Conservation (phyloP, 176 grass and related monocot species). For the Triticum urartu region DNA sequence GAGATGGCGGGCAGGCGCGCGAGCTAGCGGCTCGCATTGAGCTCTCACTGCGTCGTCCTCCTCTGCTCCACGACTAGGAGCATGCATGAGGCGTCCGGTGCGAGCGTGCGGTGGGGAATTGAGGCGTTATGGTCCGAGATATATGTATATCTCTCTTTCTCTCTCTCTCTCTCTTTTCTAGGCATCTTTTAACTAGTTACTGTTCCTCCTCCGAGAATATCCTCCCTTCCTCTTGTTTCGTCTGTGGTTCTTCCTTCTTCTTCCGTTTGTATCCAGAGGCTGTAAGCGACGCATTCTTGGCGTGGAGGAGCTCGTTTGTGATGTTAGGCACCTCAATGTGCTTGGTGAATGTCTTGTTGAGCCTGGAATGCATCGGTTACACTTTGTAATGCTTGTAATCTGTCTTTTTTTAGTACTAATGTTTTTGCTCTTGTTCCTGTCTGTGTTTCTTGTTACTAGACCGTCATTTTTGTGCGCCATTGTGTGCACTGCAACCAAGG, state of each 20-base stretch:
- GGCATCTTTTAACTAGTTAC: slow-evolving; percentile 28
- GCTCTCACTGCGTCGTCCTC: slow-evolving; percentile 11
- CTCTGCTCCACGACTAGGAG: not conserved
- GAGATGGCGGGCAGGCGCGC: not conserved
- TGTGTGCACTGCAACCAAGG: not conserved
- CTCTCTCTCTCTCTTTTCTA: slow-evolving; percentile 33
- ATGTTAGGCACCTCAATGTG: slow-evolving; percentile 34
- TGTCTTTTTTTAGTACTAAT: not conserved
- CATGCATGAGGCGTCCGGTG: slow-evolving; percentile 7
- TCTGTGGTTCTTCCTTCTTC: not conserved
- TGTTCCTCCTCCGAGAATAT: not conserved
- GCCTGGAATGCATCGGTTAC: slow-evolving; percentile 72
- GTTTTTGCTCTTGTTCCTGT: not conserved
- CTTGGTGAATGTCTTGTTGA: slow-evolving; percentile 18
- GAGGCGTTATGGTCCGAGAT: slow-evolving; percentile 84
- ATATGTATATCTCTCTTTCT: slow-evolving; percentile 22
- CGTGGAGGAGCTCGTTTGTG: slow-evolving; percentile 21
- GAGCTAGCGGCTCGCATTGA: slow-evolving; percentile 9
- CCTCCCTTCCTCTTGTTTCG: not conserved
- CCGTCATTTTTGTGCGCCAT: not conserved
- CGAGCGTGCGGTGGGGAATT: slow-evolving; percentile 60
- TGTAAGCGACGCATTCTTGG: slow-evolving; percentile 79
- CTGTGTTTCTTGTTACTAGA: not conserved
- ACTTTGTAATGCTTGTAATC: slow-evolving; percentile 44
- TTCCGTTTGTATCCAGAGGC: slow-evolving; percentile 21